Evolutionary conservation across 768 basidiomycete genomes (phyloP).

Genomic region (Psilocybe tampanensis): DNA sequence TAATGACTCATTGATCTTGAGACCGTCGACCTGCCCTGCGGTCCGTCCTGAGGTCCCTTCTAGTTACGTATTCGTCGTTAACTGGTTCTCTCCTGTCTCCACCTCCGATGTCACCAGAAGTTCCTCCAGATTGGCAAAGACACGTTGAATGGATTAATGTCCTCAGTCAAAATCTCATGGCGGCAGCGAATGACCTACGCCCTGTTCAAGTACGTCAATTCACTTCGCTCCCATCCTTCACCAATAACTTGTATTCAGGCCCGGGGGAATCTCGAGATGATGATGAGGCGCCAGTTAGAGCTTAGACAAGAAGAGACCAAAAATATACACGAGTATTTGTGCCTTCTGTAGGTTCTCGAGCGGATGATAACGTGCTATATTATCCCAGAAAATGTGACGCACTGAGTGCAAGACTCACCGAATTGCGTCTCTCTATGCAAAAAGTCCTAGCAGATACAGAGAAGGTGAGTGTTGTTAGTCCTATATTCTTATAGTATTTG

Average conservation of each 20-base stretch:
- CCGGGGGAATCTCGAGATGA: slow-evolving; percentile 74
- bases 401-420: slow-evolving; percentile 63
- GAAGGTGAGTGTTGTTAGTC: not conserved
- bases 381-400: slow-evolving; percentile 66
- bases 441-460: slow-evolving; percentile 14
- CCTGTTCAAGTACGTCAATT: slow-evolving; percentile 72
- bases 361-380: not conserved
- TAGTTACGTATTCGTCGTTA: slow-evolving; percentile 78
- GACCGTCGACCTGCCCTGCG: slow-evolving; percentile 79
- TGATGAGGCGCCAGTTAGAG: slow-evolving; percentile 83
- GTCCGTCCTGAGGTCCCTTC: slow-evolving; percentile 72
- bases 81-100: slow-evolving; percentile 71
- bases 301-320: slow-evolving; percentile 72
- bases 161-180: slow-evolving; percentile 86
- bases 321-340: slow-evolving; percentile 65
- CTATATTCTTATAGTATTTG: no score
- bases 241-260: slow-evolving; percentile 47
- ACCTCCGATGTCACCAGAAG: slow-evolving; percentile 45
- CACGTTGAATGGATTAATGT: slow-evolving; percentile 82
- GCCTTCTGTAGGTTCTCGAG: not conserved
- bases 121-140: slow-evolving; percentile 70
- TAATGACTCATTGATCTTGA: slow-evolving; percentile 27
- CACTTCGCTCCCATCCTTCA: not conserved
- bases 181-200: slow-evolving; percentile 85
- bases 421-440: slow-evolving; percentile 44